Evolutionary conservation across 345 rosid genomes (phyloP), one percentile per base, ranked within the genome.

Genomic region (Arabis alpina): DNA sequence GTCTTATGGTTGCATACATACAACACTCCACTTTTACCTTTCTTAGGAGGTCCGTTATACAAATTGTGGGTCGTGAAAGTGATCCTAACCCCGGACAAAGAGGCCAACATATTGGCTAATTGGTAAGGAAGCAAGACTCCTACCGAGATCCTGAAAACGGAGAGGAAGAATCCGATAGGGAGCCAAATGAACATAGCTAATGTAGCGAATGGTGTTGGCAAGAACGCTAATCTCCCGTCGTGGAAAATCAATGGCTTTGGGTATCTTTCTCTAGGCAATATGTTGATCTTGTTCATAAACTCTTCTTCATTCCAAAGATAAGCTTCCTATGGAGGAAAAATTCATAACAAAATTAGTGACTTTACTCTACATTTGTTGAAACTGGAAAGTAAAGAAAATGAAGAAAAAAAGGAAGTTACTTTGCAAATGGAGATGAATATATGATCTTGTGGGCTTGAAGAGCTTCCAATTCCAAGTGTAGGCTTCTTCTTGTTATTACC

Each of bases 191-290:
- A 87, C 98, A 91, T 88, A 23, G 73, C 39, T 12, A 86, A 80
- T 52, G 95, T 85, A 28, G 98, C 91, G 0, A 64, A 54, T 23
- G 98, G 99, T 43, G 98, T 84, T 0, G 99, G 99, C 66, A 91
- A 73, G 82, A 94, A 94, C 3, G 93, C 98, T n/a, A 94, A 85
- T 79, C 99, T 88, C 54, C 99, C 99, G 27, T 94, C 99, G 39
- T 94, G 99, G 65, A 94, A 94, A 40, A 94, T 74, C 13, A 94
- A 74, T 5, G 96, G 99, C 54, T 88, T 94, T 32, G 98, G 96
- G 78, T 89, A 89, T 71, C 86, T 89, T 50, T 82, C 89, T 71
- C 88, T 88, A 19, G 91, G 90, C 66, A 86, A 57, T 65, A 74
- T 75, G 53, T 32, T 77, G 72, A 44, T 80, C 53, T 58, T 77